These are phyloP conservation scores for Cutaneotrichosporon sp. DNA, from an alignment of 1,284 basidiomycete genomes.

Conservation along the genomic window DNA sequence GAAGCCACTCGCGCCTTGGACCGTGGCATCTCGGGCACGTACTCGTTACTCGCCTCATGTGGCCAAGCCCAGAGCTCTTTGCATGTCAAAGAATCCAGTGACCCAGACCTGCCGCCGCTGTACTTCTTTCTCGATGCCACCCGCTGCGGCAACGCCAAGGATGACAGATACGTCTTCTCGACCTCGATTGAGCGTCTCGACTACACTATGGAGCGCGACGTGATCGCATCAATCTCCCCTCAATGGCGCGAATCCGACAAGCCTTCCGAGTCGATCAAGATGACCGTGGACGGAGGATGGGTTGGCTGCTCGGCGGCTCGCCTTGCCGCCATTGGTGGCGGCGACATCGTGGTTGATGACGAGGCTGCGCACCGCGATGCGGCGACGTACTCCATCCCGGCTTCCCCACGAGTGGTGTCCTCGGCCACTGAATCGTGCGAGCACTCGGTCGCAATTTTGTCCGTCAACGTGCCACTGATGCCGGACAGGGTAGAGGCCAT, in stretches of 20 bases:
- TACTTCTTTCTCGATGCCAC: constrained; percentile 84
- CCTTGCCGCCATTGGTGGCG: constrained; percentile 40
- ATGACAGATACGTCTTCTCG: constrained; percentile 80
- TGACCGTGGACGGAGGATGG: constrained; percentile 68
- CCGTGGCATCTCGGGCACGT: constrained; percentile 74
- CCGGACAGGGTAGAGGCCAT: constrained; percentile 66
- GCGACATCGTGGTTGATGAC: constrained; percentile 38
- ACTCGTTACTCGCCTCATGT: constrained; percentile 76
- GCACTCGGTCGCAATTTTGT: constrained; percentile 73
- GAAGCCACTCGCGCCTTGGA: constrained; percentile 64
- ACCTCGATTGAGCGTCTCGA: constrained; percentile 73
- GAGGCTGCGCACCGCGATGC: constrained; percentile 53
- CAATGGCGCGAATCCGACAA: constrained; percentile 72
- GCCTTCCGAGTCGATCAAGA: constrained; percentile 57
- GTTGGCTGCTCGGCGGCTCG: constrained; percentile 36
- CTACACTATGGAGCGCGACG: constrained; percentile 72
- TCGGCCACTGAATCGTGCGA: constrained; percentile 63
- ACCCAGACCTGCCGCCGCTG: constrained; percentile 60
- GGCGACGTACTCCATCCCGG: constrained; percentile 69
- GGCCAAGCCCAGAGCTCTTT: constrained; percentile 86
- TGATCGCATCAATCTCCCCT: constrained; percentile 67
- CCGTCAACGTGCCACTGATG: constrained; percentile 68
- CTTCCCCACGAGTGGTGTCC: constrained; percentile 59
- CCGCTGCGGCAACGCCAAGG: constrained; percentile 67
- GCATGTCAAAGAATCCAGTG: constrained; percentile 59